Evolutionary conservation across 768 basidiomycete genomes (phyloP), one percentile per base, ranked within the genome.

Genomic region (Suillus occidentalis): DNA sequence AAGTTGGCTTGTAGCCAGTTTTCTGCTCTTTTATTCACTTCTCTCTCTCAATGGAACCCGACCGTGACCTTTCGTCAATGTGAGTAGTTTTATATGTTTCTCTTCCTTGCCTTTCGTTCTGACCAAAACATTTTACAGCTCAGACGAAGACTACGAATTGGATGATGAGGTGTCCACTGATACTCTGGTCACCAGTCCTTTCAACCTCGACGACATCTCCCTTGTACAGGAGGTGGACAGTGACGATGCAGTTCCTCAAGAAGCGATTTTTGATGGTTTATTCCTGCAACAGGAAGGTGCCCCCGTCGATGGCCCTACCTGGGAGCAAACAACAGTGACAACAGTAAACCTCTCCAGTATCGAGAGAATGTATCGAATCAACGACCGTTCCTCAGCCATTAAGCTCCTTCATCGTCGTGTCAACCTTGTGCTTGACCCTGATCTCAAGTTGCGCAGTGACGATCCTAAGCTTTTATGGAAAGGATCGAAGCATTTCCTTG

Each of bases 381-480:
- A 47, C 0, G 45, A 47, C 10, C n/a, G 12, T 4, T 47, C 45
- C 4, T 22, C 45, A 0, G n/a, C 45, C 4, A 47, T 47, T 4
- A 47, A 22, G 2, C 45, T 47, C 3, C 45, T 22, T 22, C 9
- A 47, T 12, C 45, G 10, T 47, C n/a, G 10, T 6, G 10, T 47
- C 10, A 47, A 22, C 1, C 1, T 22, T 4, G 2, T 47, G 0
- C n/a, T 22, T 2, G n/a, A 47, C 10, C 0, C n/a, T 2, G n/a
- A 47, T 22, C 45, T 47, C 5, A 47, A 22, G 45, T 22, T 47
- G 10, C 10, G 10, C 8, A 12, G 9, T 4, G 10, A 47, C 3
- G 10, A 47, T 10, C n/a, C 45, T 1, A 47, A 5, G 0, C 45
- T 47, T 1, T 47, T 47, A 6, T 47, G 45, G 45, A n/a, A 47